Conservation (phyloP, 2,329 filamentous ascomycete genomes). For the Neofusicoccum laricinum region DNA sequence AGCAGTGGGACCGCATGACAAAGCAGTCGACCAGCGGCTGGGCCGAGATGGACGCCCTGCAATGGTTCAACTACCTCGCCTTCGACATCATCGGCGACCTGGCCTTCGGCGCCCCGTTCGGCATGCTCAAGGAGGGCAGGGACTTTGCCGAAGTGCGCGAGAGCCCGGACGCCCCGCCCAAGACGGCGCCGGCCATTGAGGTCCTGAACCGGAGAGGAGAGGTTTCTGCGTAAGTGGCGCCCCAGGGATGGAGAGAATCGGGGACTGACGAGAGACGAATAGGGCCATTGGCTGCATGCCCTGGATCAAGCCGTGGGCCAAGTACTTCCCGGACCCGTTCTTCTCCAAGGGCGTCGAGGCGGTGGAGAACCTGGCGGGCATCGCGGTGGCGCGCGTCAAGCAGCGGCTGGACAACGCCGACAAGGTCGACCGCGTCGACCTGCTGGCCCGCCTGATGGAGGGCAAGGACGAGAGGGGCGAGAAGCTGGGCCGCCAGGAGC, state of each 20-base stretch:
- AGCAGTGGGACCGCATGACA: constrained; percentile 67
- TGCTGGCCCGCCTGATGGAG: constrained; percentile 81
- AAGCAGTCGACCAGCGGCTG: constrained; percentile 51
- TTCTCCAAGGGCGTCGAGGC: constrained; percentile 72
- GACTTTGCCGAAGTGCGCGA: constrained; percentile 73
- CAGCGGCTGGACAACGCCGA: constrained; percentile 66
- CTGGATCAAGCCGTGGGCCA: constrained; percentile 72
- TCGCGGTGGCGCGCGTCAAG: constrained; percentile 79
- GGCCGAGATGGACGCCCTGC: constrained; percentile 67
- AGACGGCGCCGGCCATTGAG: constrained; percentile 76
- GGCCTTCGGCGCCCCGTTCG: constrained; percentile 75
- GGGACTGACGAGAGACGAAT: background rate
- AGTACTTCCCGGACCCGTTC: constrained; percentile 78
- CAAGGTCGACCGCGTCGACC: constrained; percentile 67
- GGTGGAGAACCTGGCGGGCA: constrained; percentile 78
- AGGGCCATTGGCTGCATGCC: constrained; percentile 72
- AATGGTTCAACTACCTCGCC: constrained; percentile 74
- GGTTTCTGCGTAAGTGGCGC: constrained; percentile 61
- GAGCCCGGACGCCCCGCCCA: constrained; percentile 58
- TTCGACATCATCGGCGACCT: constrained; percentile 61
- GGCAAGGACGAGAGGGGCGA: constrained; percentile 77
- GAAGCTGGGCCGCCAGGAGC: constrained; percentile 71
- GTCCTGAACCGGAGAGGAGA: constrained; percentile 86
- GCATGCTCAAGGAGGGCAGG: constrained; percentile 74
- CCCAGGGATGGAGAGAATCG: background rate